Evolutionary conservation across 805 yeast species (phyloP).

Genomic region (Saccharomycopsis babjevae): DNA sequence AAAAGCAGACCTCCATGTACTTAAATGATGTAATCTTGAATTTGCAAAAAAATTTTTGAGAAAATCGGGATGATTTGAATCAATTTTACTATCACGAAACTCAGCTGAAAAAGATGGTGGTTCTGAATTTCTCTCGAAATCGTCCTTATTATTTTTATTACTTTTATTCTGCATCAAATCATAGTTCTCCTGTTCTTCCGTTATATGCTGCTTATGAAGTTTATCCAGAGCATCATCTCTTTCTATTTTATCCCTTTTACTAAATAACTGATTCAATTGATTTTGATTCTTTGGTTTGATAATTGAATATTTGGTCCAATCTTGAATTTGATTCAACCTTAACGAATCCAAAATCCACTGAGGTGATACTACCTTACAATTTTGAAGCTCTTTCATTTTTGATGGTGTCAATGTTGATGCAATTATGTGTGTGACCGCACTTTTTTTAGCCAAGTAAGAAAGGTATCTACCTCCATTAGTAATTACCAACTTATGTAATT

Average conservation of each 20-base stretch:
- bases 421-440: conserved; percentile 73
- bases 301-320: conserved; percentile 65
- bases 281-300: conserved; percentile 41
- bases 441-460: conserved; percentile 59
- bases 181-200: not conserved
- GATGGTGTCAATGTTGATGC: conserved; percentile 73
- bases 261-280: conserved; percentile 34
- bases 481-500: conserved; percentile 60
- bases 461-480: conserved; percentile 72
- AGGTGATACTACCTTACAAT: conserved; percentile 71
- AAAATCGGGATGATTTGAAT: conserved; percentile 73
- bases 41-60: conserved; percentile 60
- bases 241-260: not conserved
- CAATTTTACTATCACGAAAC: conserved; percentile 24
- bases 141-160: not conserved
- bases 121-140: not conserved
- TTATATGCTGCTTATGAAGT: not conserved
- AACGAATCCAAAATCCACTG: conserved; percentile 71
- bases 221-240: not conserved
- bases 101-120: not conserved
- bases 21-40: conserved; percentile 80
- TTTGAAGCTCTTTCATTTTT: conserved; percentile 53
- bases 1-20: conserved; percentile 75
- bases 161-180: not conserved
- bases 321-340: conserved; percentile 34